phyloP scores from a whole-genome alignment of 306 rosid species.

The Prinsepia uniflora region DNA sequence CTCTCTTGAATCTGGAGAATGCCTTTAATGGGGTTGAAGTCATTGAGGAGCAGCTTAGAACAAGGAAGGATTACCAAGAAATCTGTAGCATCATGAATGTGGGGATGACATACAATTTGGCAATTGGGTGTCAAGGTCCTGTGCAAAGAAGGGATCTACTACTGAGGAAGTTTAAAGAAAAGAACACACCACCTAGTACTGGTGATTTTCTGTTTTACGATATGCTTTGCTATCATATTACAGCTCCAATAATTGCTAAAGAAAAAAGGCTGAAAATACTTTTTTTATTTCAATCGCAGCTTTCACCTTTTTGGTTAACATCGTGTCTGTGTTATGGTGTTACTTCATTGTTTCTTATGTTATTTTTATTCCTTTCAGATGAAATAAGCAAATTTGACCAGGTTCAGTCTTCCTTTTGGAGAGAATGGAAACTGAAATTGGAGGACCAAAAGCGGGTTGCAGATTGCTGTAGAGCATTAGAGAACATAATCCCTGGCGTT shows the following conservation, averaged over 20 bases:
- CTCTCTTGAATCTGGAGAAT: slow-evolving; percentile 86
- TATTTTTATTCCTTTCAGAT: slow-evolving; percentile 40
- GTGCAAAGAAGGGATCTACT: slow-evolving; percentile 66
- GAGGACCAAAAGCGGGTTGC: slow-evolving; percentile 81
- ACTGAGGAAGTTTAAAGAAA: slow-evolving; percentile 71
- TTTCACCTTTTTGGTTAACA: slow-evolving; percentile 9
- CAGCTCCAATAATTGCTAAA: neutral
- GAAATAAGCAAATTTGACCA: slow-evolving; percentile 65
- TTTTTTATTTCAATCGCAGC: neutral
- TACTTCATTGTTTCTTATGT: slow-evolving; percentile 8
- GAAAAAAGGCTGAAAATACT: neutral
- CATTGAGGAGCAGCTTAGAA: slow-evolving; percentile 84
- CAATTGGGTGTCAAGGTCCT: slow-evolving; percentile 59
- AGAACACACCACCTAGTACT: slow-evolving; percentile 53
- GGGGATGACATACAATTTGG: slow-evolving; percentile 82
- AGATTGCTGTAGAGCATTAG: slow-evolving; percentile 74
- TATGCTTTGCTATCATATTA: neutral
- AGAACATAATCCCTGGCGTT: slow-evolving; percentile 84
- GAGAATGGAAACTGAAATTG: slow-evolving; percentile 89
- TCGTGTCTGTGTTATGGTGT: slow-evolving; percentile 10
- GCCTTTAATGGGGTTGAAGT: slow-evolving; percentile 84
- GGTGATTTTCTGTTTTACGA: slow-evolving; percentile 37
- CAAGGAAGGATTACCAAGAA: slow-evolving; percentile 77
- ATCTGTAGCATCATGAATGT: slow-evolving; percentile 78
- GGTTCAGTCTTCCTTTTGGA: slow-evolving; percentile 92